Evolutionary conservation across 2,329 filamentous ascomycete species (phyloP), one percentile per base, ranked within the genome.

Genomic region (Karstenula rhodostoma): DNA sequence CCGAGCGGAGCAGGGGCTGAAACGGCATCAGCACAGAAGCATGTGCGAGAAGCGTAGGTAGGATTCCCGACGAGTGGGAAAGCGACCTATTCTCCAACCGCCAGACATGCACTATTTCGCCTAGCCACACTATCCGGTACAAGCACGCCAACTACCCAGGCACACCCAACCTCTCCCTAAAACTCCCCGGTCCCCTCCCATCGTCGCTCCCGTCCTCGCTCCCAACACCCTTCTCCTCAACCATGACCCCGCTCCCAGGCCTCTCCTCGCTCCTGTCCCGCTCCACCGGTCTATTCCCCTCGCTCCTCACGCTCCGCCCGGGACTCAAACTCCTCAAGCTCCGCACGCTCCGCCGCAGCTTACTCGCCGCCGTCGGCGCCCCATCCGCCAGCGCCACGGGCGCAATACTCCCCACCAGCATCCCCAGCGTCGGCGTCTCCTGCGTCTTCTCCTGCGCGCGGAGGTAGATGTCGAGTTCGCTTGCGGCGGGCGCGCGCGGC

Each of bases 171-270:
- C 63, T 66, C 57, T 64, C 62, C 53, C 37, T 42, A 43, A 62
- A 46, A 27, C 54, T 58, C 46, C 29, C 29, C 29, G 29, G 8
- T 10, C 48, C 49, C 55, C 59, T 53, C 51, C 68, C 67, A 67
- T 71, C 65, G 42, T 69, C 74, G 65, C 73, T 76, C 61, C 67
- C 76, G 59, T 76, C 74, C 61, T 78, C 76, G 59, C 73, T 75
- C 40, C 50, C 50, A 15, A 67, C 58, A 23, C 73, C 73, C 56
- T 75, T 72, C 64, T 80, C 78, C 61, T 80, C 79, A 2, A 80
- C 71, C 76, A 80, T 80, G n/a, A 80, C 65, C 5, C 73, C 78
- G 32, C 79, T 66, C 1, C 73, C 77, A 12, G 57, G 63, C 52
- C 61, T 59, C 10, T 69, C 72, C n/a, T 66, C 66, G 49, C 68